Base-by-base conservation (phyloP, 208 protist species). In the Trypanosoma platydactyli region DNA sequence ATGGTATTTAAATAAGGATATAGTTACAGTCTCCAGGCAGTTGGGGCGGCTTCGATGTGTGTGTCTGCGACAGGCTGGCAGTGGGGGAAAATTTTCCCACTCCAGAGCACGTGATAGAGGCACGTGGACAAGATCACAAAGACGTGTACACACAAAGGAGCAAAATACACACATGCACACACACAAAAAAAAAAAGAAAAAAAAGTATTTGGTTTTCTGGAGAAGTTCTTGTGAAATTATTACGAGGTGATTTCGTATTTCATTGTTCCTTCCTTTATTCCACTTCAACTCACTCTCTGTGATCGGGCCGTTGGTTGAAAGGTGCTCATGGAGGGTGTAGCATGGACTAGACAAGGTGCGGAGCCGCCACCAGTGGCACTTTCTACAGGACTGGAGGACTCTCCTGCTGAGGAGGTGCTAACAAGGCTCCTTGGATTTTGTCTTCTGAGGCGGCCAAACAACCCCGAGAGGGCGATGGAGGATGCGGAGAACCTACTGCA, bases 401-500 rank as follows among this genome's bases (percentile, higher is more conserved):
- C 50, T 35, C 5, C 25, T n/a, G 50, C 24, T 5, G 38, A 35
- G 0, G 6, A 61, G 13, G 0, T 57, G 40, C 24, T 57, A 5
- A 5, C 49, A 15, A 16, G 58, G 30, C 33, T 64, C 27, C 50
- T 72, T 24, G 52, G 57, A 42, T 58, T 46, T 54, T 64, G 45
- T 54, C 44, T 54, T 24, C 4, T 6, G 20, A 38, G 33, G 20
- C 35, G 33, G 1, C 33, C 48, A 18, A 45, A 49, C 9, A 33
- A 64, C 45, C 16, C 22, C 7, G 55, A 42, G 22, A 9, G 13
- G 15, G 45, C 67, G 7, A 41, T 45, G 22, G 15, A 15, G 15
- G 48, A 66, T 15, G 56, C 60, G 18, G 46, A 54, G 18, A 49
- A 1, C 16, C 41, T 72, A 2, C n/a, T 66, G 25, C 52, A 27